Evolutionary conservation across 2,329 filamentous ascomycete genomes (phyloP).

Genomic region (Botrytis cinerea): DNA sequence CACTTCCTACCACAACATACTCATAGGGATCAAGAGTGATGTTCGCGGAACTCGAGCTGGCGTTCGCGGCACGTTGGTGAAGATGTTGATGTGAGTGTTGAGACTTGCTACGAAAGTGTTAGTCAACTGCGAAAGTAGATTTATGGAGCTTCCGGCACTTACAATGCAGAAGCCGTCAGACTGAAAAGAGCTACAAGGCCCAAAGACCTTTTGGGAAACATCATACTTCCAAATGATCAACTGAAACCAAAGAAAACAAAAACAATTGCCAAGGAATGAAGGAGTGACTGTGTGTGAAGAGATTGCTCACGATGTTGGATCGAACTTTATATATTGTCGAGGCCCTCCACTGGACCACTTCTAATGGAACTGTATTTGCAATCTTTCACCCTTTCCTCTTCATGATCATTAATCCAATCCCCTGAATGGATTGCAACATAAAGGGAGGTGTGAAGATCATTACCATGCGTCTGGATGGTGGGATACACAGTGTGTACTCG

Average conservation of each 20-base stretch:
- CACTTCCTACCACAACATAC: conserved; percentile 56
- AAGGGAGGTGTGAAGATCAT: not conserved
- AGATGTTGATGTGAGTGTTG: not conserved
- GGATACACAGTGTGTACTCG: not conserved
- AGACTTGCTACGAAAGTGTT: not conserved
- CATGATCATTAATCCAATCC: not conserved
- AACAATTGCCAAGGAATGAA: not conserved
- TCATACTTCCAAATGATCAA: not conserved
- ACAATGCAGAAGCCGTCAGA: conserved; percentile 18
- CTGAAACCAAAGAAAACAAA: not conserved
- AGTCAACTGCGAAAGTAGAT: not conserved
- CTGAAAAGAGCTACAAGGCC: conserved; percentile 14
- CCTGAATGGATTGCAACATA: not conserved
- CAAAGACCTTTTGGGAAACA: conserved; percentile 13
- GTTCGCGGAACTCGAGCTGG: not conserved
- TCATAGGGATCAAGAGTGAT: conserved; percentile 40
- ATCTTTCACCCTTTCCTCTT: not conserved
- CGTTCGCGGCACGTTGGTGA: not conserved
- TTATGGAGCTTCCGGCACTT: not conserved
- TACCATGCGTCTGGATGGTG: not conserved
- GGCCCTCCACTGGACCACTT: not conserved
- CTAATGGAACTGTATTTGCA: not conserved
- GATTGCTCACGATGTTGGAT: not conserved
- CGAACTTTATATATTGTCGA: not conserved
- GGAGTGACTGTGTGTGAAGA: not conserved